Evolutionary conservation across 1,139 yeast genomes (phyloP).

Genomic region (Saccharomycopsis hybrid): DNA sequence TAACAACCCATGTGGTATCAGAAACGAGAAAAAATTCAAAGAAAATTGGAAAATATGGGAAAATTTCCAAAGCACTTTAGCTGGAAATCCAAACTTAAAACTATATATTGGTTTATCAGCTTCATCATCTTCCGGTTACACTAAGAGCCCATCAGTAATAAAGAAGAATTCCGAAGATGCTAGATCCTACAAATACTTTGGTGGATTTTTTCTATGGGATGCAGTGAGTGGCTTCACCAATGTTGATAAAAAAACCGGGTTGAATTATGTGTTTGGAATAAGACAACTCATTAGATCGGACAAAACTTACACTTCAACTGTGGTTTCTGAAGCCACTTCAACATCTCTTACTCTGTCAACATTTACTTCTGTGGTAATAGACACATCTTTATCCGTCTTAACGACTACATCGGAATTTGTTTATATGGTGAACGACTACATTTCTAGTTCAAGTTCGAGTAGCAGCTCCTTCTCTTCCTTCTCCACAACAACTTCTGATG

Average conservation of each 20-base stretch:
- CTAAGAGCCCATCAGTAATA: conserved; percentile 35
- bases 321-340: conserved; percentile 5
- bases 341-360: background rate
- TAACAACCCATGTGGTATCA: conserved; percentile 23
- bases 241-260: conserved; percentile 32
- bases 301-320: conserved; percentile 6
- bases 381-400: background rate
- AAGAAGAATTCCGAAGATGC: conserved; percentile 31
- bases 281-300: conserved; percentile 18
- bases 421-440: too few species aligned
- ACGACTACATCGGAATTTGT: background rate
- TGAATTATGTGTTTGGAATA: conserved; percentile 17
- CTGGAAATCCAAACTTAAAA: conserved; percentile 65
- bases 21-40: conserved; percentile 5
- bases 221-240: conserved; percentile 62
- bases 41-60: conserved; percentile 81
- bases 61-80: conserved; percentile 48
- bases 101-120: conserved; percentile 54
- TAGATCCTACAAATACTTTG: conserved; percentile 44
- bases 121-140: conserved; percentile 68
- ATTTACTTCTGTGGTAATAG: background rate
- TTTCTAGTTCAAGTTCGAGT: too few species aligned
- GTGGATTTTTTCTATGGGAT: conserved; percentile 90
- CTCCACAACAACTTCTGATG: too few species aligned
- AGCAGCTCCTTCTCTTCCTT: too few species aligned